Conservation (phyloP, 1,284 basidiomycete species). For the Austroboletus niveus region DNA sequence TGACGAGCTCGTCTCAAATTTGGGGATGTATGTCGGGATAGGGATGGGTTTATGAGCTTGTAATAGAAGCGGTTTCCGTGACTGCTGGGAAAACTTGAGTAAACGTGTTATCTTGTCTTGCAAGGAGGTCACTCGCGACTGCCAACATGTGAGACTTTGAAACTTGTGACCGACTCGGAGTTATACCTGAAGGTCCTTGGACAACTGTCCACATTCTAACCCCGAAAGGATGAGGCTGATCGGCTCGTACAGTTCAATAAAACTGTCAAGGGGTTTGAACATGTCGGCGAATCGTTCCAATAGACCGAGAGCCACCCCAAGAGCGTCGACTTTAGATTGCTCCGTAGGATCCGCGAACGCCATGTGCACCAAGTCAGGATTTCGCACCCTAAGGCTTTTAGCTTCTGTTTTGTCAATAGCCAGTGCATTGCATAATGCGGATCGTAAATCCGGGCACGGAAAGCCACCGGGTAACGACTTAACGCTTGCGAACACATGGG, state of each 20-base stretch:
- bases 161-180: not conserved
- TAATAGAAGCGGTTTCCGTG: conserved; percentile 78
- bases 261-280: conserved; percentile 78
- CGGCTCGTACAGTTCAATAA: conserved; percentile 82
- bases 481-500: conserved; percentile 49
- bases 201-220: conserved; percentile 49
- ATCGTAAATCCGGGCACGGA: conserved; percentile 70
- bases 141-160: conserved; percentile 7
- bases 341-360: conserved; percentile 43
- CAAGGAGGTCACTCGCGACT: conserved; percentile 47
- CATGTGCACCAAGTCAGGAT: conserved; percentile 49
- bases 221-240: conserved; percentile 57
- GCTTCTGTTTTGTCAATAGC: conserved; percentile 42
- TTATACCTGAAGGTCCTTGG: conserved; percentile 55
- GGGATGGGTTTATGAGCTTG: conserved; percentile 97
- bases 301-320: conserved; percentile 63
- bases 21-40: conserved; percentile 90
- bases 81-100: conserved; percentile 70
- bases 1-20: conserved; percentile 86
- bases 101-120: conserved; percentile 54
- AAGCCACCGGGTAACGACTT: conserved; percentile 62
- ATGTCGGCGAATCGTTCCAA: conserved; percentile 67
- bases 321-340: conserved; percentile 66
- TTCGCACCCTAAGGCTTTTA: conserved; percentile 38
- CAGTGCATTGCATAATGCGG: conserved; percentile 43